Conservation (phyloP, 139 green algal genomes). For the Eudorina sp. region DNA sequence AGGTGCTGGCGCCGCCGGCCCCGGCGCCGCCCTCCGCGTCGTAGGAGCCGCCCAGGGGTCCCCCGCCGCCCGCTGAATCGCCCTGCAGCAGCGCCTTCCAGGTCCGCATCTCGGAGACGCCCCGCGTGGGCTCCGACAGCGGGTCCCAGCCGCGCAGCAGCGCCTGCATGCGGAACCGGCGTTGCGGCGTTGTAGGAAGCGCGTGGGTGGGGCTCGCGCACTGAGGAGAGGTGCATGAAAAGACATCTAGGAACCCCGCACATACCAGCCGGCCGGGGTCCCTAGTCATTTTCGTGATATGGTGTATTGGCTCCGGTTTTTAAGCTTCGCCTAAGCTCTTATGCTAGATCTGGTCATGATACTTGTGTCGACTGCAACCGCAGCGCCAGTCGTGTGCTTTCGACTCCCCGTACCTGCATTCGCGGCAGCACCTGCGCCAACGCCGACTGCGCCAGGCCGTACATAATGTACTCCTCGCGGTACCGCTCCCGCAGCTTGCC, state of each 20-base stretch:
- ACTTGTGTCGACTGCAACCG: no score
- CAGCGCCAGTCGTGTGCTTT: no score
- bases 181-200: no score
- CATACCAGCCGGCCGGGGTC: no score
- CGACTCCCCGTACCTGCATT: slow-evolving; percentile 60
- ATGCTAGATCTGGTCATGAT: no score
- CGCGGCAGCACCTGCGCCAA: slow-evolving; percentile 71
- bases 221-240: no score
- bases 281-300: no score
- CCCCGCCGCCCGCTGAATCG: slow-evolving; percentile 45
- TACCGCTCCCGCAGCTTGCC: slow-evolving; percentile 59
- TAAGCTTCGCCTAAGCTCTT: no score
- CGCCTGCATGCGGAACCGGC: slow-evolving; percentile 32
- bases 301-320: no score
- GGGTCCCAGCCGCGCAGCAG: slow-evolving; percentile 71
- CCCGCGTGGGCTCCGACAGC: slow-evolving; percentile 65
- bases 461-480: slow-evolving; percentile 90
- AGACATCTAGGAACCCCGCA: no score
- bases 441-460: slow-evolving; percentile 82
- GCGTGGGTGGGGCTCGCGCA: no score
- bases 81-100: slow-evolving; percentile 82
- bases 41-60: slow-evolving; percentile 57
- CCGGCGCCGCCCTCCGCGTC: slow-evolving; percentile 74
- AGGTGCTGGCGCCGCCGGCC: slow-evolving; percentile 49
- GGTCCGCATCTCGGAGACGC: slow-evolving; percentile 59